Evolutionary conservation across 2,329 filamentous ascomycete genomes (phyloP).

Genomic region (Colletotrichum magnum): DNA sequence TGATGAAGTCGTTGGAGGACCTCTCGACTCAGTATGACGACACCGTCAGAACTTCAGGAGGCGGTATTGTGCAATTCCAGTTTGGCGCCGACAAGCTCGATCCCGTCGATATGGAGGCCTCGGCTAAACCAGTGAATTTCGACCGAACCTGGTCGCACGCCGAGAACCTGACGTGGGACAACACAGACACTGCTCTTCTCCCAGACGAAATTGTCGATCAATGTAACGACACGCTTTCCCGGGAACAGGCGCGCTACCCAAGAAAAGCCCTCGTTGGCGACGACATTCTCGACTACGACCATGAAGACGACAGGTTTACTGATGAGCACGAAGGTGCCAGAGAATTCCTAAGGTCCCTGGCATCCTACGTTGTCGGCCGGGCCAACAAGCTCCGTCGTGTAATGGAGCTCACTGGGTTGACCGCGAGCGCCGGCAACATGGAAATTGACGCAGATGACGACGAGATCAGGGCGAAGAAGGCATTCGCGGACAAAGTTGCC

Average conservation of each 20-base stretch:
- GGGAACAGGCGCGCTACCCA: constrained; percentile 75
- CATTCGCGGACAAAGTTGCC: constrained; percentile 78
- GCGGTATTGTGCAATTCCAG: constrained; percentile 94
- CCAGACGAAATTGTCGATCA: constrained; percentile 80
- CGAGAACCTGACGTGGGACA: constrained; percentile 83
- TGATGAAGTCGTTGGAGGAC: constrained; percentile 99
- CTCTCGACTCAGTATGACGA: constrained; percentile 93
- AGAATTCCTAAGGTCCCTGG: constrained; percentile 84
- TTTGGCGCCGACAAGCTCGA: constrained; percentile 97
- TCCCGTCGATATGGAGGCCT: constrained; percentile 97
- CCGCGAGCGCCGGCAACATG: constrained; percentile 43
- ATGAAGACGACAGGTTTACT: constrained; percentile 76
- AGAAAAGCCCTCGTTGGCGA: constrained; percentile 73
- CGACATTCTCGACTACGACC: constrained; percentile 76
- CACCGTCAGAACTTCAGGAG: constrained; percentile 91
- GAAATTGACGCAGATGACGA: constrained; percentile 45
- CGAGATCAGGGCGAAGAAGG: constrained; percentile 50
- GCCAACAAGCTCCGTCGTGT: constrained; percentile 68
- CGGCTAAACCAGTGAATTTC: constrained; percentile 92
- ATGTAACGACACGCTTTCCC: constrained; percentile 77
- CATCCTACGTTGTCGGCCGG: constrained; percentile 76
- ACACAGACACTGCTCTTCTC: constrained; percentile 79
- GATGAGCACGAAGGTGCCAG: constrained; percentile 88
- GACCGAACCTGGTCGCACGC: constrained; percentile 89
- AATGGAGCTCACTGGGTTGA: constrained; percentile 37